A percentile compares a stretch with the other conserved stretches of the same genome.
phyloP scores from a whole-genome alignment of 768 basidiomycete genomes.

The Chalciporus piperatus region DNA sequence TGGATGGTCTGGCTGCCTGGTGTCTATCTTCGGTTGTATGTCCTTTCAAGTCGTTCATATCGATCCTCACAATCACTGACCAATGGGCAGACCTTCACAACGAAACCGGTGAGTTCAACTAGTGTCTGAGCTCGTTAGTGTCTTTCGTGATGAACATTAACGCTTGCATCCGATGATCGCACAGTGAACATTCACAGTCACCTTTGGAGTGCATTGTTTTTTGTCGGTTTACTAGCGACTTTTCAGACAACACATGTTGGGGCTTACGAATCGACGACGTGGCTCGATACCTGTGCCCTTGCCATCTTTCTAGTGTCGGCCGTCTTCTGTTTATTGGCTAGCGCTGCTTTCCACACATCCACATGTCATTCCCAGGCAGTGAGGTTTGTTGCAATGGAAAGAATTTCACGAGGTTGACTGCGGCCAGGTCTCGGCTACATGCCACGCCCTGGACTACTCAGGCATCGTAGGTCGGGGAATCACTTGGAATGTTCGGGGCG shows the following conservation, averaged over 20 bases:
- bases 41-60: slow-evolving; percentile 16
- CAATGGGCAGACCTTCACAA: slow-evolving; percentile 64
- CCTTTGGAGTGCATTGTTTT: slow-evolving; percentile 64
- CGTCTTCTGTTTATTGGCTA: slow-evolving; percentile 67
- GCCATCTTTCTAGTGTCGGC: slow-evolving; percentile 67
- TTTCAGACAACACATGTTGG: slow-evolving; percentile 52
- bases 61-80: slow-evolving; percentile 16
- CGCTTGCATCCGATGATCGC: slow-evolving; percentile 12
- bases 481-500: background rate
- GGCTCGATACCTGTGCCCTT: slow-evolving; percentile 60
- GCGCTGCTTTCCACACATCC: slow-evolving; percentile 71
- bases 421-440: slow-evolving; percentile 53
- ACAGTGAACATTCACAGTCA: slow-evolving; percentile 87
- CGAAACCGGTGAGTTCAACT: slow-evolving; percentile 54
- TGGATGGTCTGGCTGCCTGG: slow-evolving; percentile 59
- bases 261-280: slow-evolving; percentile 52
- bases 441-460: slow-evolving; percentile 70
- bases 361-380: slow-evolving; percentile 73
- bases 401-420: background rate
- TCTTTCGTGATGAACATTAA: slow-evolving; percentile 1
- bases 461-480: slow-evolving; percentile 64
- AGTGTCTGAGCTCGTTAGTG: background rate
- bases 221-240: slow-evolving; percentile 51
- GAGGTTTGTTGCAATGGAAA: slow-evolving; percentile 16
- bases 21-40: slow-evolving; percentile 68